Base-by-base conservation (phyloP, 371 early-diverging fungal species). In the Lichtheimia corymbifera region DNA sequence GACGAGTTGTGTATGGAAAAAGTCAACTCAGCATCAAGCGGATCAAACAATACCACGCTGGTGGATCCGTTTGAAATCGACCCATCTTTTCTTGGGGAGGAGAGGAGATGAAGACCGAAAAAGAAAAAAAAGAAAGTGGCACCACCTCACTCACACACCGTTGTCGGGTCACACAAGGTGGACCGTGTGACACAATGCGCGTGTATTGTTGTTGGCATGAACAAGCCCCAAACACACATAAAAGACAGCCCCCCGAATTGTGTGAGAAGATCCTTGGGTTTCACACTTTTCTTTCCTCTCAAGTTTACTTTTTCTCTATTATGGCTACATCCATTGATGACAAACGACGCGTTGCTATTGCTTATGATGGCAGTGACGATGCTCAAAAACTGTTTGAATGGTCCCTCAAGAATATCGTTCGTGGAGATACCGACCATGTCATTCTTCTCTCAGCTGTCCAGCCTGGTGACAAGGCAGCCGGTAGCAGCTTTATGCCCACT, bases 341-440 rank as follows among this genome's bases (percentile, higher is more conserved):
- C 20, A 77, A 75, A 61, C 75, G 80, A 41, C 73, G 80, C 44
- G 63, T 80, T 12, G 80, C 76, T n/a, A 55, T 80, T 44, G 80
- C 80, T 18, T 80, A 80, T 58, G 80, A 80, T 64, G 77, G 80
- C 17, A 72, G 66, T 28, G 80, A 80, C 40, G 80, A 80, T 67
- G 80, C 80, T 18, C 63, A 53, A 44, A 80, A 75, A 51, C 50
- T 80, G 9, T 77, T 80, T 56, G 74, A 80, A 9, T 80, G 81
- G 81, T 58, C 78, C 2, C 58, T 80, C 49, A 66, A 74, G 57
- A 77, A 80, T 49, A 74, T 80, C 18, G 55, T 80, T 27, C 67
- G 68, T 13, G 76, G 76, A 12, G 65, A 70, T n/a, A 68, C 62
- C 11, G 81, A 80, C 59, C 81, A 80, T 61, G 43, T 80, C 14